Base-by-base conservation (phyloP, 176 grass and related monocot species). In the Aechmea fasciata region DNA sequence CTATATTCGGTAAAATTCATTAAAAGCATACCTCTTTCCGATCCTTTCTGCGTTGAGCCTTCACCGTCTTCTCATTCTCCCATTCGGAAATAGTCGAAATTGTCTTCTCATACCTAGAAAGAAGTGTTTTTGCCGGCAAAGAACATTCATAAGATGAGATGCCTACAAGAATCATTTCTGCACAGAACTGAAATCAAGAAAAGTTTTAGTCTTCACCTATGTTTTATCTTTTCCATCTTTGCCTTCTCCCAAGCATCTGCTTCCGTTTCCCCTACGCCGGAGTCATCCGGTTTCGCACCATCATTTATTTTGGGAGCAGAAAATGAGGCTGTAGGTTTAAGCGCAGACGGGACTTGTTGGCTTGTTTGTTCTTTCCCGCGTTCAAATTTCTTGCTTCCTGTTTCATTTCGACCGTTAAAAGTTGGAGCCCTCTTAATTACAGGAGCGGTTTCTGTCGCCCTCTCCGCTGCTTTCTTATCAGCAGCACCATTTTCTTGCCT, bases 61-160 rank as follows among this genome's bases (percentile, higher is more conserved):
- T 87, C 69, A 69, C 55, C 86, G 79, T 99, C 87, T 87, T 93
- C 79, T 88, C 76, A 47, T 26, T 73, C 69, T 90, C 89, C 89
- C 89, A 93, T 83, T 99, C 80, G 13, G 64, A 67, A 87, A 92
- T 93, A 51, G 77, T 87, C 0, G 24, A 11, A 0, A 81, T 82
- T 87, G 83, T 85, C 72, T 87, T 93, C 7, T 93, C 69, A 49
- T 80, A 85, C 79, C 94, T 92, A 59, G 48, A 79, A 67, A 78
- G 18, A 13, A 1, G 19, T 59, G 7, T 9, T 20, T 3, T 59
- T 59, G 0, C 15, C 15, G 19, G n/a, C 3, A 20, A 59, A 59
- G 54, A 59, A 20, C 15, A 59, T 20, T 41, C 33, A 1, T 6
- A 41, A 41, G 4, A 6, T 4, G 3, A 41, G 33, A 41, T 6